Evolutionary conservation across 148 eudicot species (phyloP), one percentile per base, ranked within the genome.

Genomic region (Rhododendron griersonianum): DNA sequence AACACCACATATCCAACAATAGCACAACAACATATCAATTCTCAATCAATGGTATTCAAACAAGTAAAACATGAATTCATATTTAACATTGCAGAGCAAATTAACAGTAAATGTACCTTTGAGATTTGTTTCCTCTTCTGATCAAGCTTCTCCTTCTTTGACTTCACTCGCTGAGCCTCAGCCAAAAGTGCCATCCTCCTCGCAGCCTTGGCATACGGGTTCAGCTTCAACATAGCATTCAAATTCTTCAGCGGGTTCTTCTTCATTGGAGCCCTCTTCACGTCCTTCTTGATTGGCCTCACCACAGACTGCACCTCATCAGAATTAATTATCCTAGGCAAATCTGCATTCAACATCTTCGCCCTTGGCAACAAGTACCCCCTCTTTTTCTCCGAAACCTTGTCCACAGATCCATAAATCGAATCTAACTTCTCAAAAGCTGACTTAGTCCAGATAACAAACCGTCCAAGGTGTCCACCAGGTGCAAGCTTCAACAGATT

Each of bases 201-300:
- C 0, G 98, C 96, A 81, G 96, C 90, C 95, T 94, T 95, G 0
- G 98, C 98, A 89, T 93, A 95, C 0, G 98, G 98, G 89, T 95
- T 95, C 15, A 95, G 89, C 93, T 90, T 95, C 89, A 95, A 76
- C 95, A 95, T 89, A 2, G 90, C 91, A 83, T 95, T 94, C 83
- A 94, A 83, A 45, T 95, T 95, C 95, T 95, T 95, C 88, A 95
- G 87, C 0, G 98, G 98, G 81, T 95, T 95, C 95, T 95, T 95
- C 93, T 95, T 95, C 93, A 95, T 41, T 3, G 91, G 86, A 25
- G 96, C 96, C 89, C 97, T 91, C 93, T 89, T 93, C 15, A 88
- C 87, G 13, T 93, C 95, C 92, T 87, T 94, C 95, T 95, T 95
- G 25, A 89, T 93, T 0, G 98, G 98, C 84, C 91, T 92, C 16